Conservation (phyloP, 208 protist species). For the Crithidia fasciculata region DNA sequence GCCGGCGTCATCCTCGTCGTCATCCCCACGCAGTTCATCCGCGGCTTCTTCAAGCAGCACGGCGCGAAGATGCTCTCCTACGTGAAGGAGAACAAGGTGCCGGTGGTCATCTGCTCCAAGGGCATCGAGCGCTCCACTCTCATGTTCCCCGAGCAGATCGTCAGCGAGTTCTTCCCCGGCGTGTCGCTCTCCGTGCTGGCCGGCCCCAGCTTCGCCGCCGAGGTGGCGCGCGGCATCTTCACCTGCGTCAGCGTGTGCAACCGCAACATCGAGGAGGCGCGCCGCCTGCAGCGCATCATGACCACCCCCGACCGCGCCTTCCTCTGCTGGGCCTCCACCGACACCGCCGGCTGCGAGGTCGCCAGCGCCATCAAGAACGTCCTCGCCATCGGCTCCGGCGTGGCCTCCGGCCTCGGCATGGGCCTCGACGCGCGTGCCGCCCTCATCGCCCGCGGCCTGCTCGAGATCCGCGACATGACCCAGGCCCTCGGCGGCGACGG, state of each 20-base stretch:
- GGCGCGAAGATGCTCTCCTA: conserved; percentile 43
- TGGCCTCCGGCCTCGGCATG: conserved; percentile 70
- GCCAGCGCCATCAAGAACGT: conserved; percentile 93
- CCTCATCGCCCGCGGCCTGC: conserved; percentile 80
- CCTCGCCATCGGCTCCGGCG: conserved; percentile 85
- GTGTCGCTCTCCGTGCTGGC: conserved; percentile 73
- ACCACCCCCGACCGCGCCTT: conserved; percentile 74
- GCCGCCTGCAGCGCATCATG: conserved; percentile 79
- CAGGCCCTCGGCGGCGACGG: conserved; percentile 77
- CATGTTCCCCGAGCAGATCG: conserved; percentile 82
- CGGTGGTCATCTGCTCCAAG: conserved; percentile 81
- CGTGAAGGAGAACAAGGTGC: conserved; percentile 47
- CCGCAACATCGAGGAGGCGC: conserved; percentile 57
- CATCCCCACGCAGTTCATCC: conserved; percentile 89
- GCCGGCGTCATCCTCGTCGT: conserved; percentile 85
- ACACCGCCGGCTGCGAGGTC: conserved; percentile 88
- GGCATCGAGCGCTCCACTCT: conserved; percentile 85
- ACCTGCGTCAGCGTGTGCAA: conserved; percentile 82
- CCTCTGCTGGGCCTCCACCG: conserved; percentile 81
- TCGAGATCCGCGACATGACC: conserved; percentile 89
- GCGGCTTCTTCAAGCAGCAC: conserved; percentile 73
- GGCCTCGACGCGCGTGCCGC: conserved; percentile 79
- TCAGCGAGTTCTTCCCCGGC: conserved; percentile 72
- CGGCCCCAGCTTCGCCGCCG: conserved; percentile 89
- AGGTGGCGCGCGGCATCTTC: conserved; percentile 80